Base-by-base conservation (phyloP, 1,139 yeast species). In the Suhomyces yuchorum region DNA sequence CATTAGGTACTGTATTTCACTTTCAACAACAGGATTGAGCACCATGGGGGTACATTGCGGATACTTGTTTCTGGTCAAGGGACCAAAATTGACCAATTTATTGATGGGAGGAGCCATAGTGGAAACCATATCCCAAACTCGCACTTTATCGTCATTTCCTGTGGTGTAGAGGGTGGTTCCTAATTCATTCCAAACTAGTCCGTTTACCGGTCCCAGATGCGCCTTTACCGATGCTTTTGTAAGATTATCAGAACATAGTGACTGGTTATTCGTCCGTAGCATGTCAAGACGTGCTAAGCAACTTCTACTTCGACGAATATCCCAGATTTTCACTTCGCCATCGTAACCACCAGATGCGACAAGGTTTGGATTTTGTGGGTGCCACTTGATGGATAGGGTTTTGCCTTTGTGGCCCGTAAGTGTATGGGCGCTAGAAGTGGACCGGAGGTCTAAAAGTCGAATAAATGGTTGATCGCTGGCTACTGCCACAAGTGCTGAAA, bases 341-440 rank as follows among this genome's bases (percentile, higher is more conserved):
- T 87, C 92, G 28, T 80, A 75, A 7, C 95, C 93, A 2, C 95
- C 96, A 0, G 90, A 77, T 0, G 90, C 88, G 3, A 89, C 70
- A 17, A 87, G 50, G 56, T 84, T 68, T 2, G 80, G 69, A 46
- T 80, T 67, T n/a, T 73, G 73, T 0, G 96, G 96, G 38, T 87
- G 87, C 93, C 96, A 89, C 59, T 83, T 80, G 33, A 86, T 82
- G 19, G 84, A 64, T n/a, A 85, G 66, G 0, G 88, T 79, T 47
- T 80, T 80, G 1, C 85, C 85, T 49, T 75, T 75, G 64, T 84
- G 92, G 8, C 85, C 93, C 22, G 73, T 71, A 32, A 87, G 68
- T 4, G 85, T 84, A 55, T 87, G 96, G 0, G 89, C 81, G 47
- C 84, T 78, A 0, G 92, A 80, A 11, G 87, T 78, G 0, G 91